Base-by-base conservation (phyloP, 208 protist species). In the Crithidia thermophila region DNA sequence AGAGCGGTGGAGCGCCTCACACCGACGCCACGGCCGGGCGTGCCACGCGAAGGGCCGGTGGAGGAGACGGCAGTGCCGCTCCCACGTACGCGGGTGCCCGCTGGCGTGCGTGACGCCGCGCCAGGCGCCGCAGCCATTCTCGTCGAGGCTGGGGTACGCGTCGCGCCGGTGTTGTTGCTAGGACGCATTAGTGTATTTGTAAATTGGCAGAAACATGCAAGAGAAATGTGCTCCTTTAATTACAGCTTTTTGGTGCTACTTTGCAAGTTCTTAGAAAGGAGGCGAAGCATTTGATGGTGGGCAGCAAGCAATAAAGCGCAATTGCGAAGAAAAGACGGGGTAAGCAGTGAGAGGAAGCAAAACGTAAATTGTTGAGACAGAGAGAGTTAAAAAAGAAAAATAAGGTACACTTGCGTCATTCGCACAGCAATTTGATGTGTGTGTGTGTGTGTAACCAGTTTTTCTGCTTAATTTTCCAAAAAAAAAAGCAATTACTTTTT, bases 11-110 rank as follows among this genome's bases (percentile, higher is more conserved):
- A n/a, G 13, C 39, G 10, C 13, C 16, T 43, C 16, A 16, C 10
- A 43, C 13, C 10, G 39, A 16, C 13, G 39, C 10, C 16, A 43
- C 39, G 39, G 39, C 39, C 39, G 39, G 39, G 13, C 39, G 16
- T 43, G 16, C 27, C 42, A n/a, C 27, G 18, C 20, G 2, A 23
- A 23, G 25, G 36, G 30, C 58, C 43, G 37, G n/a, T 49, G 14
- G 58, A 64, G 58, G n/a, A n/a, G 9, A 20, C 49, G 51, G 31
- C 28, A 6, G 21, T 33, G 51, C 51, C 31, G 51, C 51, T 37
- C 18, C 37, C 31, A 33, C 31, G 6, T 28, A 18, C 6, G 14
- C 51, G 5, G 5, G 51, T 28, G n/a, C n/a, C 42, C 6, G 51
- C 18, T 20, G 16, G 51, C 5, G 28, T 40, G 27, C 47, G 47